Evolutionary conservation across 1,284 basidiomycete genomes (phyloP).

Genomic region (Sporisorium reilianum): DNA sequence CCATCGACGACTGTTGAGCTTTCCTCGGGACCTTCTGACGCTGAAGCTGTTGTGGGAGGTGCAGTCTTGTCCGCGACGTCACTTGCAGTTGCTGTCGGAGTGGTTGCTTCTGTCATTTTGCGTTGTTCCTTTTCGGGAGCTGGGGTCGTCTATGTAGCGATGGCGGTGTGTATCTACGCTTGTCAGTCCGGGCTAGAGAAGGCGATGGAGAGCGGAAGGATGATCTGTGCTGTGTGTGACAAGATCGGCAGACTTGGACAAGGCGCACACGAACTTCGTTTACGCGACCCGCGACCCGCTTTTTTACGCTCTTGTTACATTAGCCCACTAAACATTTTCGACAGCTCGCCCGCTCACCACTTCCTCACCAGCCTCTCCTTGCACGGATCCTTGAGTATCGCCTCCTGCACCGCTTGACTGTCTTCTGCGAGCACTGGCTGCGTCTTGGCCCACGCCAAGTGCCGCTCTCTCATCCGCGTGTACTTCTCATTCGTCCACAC

Average conservation of each 20-base stretch:
- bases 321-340: neutral
- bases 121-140: too few relatives aligned
- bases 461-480: slow-evolving; percentile 23
- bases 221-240: slow-evolving; percentile 23
- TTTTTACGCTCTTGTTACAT: slow-evolving; percentile 7
- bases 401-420: slow-evolving; percentile 16
- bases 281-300: slow-evolving; percentile 1
- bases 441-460: slow-evolving; percentile 19
- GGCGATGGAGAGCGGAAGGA: neutral
- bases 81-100: neutral
- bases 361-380: slow-evolving; percentile 17
- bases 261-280: neutral
- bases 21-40: neutral
- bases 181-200: too few relatives aligned
- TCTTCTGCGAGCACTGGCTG: slow-evolving; percentile 3
- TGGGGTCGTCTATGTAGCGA: too few relatives aligned
- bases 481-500: slow-evolving; percentile 35
- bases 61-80: slow-evolving; percentile 1
- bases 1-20: neutral
- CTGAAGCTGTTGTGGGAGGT: neutral
- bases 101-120: slow-evolving; percentile 7
- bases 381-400: slow-evolving; percentile 11
- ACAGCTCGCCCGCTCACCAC: slow-evolving; percentile 4
- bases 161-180: too few relatives aligned
- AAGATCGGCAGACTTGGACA: slow-evolving; percentile 20